Conservation (phyloP, 2,329 filamentous ascomycete species). For the Penicillium sp. region DNA sequence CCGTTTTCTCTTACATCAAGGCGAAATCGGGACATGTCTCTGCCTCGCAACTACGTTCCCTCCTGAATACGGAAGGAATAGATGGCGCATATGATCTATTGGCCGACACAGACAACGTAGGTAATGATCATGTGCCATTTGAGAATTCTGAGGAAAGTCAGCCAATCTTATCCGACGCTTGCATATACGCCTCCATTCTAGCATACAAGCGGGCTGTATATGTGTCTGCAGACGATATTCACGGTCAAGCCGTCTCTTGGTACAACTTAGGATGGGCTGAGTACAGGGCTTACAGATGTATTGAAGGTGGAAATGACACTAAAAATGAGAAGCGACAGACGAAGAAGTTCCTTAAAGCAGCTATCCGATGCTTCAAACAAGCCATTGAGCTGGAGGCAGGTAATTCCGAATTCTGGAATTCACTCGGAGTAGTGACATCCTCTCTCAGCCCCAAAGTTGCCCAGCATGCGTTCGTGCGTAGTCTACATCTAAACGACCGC, state of each 20-base stretch:
- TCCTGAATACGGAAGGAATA: conserved; percentile 55
- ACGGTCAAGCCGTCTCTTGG: conserved; percentile 92
- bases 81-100: conserved; percentile 58
- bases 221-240: conserved; percentile 66
- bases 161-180: conserved; percentile 45
- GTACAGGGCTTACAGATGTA: conserved; percentile 69
- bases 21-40: conserved; percentile 63
- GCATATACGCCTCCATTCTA: conserved; percentile 69
- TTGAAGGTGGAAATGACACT: conserved; percentile 40
- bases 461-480: conserved; percentile 89
- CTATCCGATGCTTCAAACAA: conserved; percentile 87
- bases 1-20: conserved; percentile 76
- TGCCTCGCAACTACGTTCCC: conserved; percentile 46
- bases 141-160: conserved; percentile 28
- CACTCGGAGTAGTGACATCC: conserved; percentile 85
- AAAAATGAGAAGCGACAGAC: conserved; percentile 48
- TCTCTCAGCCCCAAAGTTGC: conserved; percentile 80
- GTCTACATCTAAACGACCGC: conserved; percentile 85
- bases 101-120: conserved; percentile 65
- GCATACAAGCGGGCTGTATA: conserved; percentile 83
- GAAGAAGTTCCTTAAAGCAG: conserved; percentile 69
- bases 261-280: conserved; percentile 97
- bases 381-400: conserved; percentile 93
- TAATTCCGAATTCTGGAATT: conserved; percentile 96
- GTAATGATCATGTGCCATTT: conserved; percentile 35